Evolutionary conservation across 2,329 filamentous ascomycete species (phyloP), one percentile per base, ranked within the genome.

Genomic region (Colletotrichum orbiculare): DNA sequence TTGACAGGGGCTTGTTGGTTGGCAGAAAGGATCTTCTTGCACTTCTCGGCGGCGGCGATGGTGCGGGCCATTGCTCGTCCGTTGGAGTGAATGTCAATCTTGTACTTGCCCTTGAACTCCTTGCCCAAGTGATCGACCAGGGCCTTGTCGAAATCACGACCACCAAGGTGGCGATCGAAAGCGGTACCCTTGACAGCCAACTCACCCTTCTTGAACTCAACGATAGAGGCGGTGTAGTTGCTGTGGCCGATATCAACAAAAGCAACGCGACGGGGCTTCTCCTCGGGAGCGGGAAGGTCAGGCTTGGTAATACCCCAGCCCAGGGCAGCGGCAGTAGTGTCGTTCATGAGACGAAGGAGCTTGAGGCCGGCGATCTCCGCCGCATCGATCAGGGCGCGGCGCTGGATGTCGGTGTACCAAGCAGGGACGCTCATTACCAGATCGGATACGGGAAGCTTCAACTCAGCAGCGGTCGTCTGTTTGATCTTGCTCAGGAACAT

Each of bases 261-360:
- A 71, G 88, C 90, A 60, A 98, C 94, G 61, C 95, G 89, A 75
- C 92, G 90, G 67, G 96, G 94, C 84, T 93, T 93, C 88, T 98
- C 94, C 74, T 98, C 96, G 46, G 91, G 86, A 35, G 84, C 83
- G 63, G 94, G 96, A 39, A 99, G 89, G 78, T 99, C 96, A 67
- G 94, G 86, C 86, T 99, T 98, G 74, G 96, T 97, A 83, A 99
- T 98, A 78, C 96, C 96, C 79, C 94, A 99, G 70, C 96, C 96
- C 49, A 99, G 89, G 68, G 96, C 96, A 69, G 94, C 94, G 66
- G 96, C 96, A 55, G 96, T 98, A 71, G 93, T 97, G 82, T 98
- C 96, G 83, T 99, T 99, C 86, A 99, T 96, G 69, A 99, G 86
- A 67, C 96, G 90, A 69, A 99, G 90, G 43, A 94, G 85, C 83